Evolutionary conservation across 2,329 filamentous ascomycete species (phyloP).

Genomic region (Monascus ruber): DNA sequence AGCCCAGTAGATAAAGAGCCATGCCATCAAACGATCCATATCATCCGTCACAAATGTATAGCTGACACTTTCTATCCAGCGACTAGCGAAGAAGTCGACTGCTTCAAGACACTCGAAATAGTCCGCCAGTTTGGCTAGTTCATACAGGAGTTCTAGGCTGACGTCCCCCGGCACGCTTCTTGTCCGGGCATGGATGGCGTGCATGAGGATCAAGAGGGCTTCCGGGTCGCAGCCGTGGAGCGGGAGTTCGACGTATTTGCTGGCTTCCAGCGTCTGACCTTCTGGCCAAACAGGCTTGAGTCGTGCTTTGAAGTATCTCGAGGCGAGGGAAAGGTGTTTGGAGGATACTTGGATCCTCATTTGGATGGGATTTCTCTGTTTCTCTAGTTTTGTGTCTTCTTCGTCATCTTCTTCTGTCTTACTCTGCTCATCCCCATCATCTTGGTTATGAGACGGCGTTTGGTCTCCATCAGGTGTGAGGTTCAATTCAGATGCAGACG

Average conservation of each 20-base stretch:
- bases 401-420: too few species aligned
- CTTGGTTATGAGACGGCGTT: too few species aligned
- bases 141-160: constrained; percentile 1
- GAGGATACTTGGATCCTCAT: constrained; percentile 3
- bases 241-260: not conserved
- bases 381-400: too few species aligned
- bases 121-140: constrained; percentile 10
- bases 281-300: not conserved
- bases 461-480: too few species aligned
- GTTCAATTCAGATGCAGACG: too few species aligned
- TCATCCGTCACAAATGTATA: too few species aligned
- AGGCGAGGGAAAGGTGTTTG: constrained; percentile 2
- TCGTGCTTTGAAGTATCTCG: not conserved
- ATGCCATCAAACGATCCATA: too few species aligned
- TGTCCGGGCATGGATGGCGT: constrained; percentile 10
- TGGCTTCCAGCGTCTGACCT: not conserved
- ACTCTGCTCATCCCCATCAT: too few species aligned
- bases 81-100: constrained; percentile 5
- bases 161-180: constrained; percentile 2
- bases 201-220: constrained; percentile 11
- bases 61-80: constrained; percentile 6
- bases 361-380: not conserved
- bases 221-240: constrained; percentile 8
- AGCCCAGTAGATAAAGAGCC: too few species aligned
- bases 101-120: constrained; percentile 11